These are phyloP conservation scores for Tetratostichococcus sp. DNA, from an alignment of 139 green algal species.

Conservation along the genomic window DNA sequence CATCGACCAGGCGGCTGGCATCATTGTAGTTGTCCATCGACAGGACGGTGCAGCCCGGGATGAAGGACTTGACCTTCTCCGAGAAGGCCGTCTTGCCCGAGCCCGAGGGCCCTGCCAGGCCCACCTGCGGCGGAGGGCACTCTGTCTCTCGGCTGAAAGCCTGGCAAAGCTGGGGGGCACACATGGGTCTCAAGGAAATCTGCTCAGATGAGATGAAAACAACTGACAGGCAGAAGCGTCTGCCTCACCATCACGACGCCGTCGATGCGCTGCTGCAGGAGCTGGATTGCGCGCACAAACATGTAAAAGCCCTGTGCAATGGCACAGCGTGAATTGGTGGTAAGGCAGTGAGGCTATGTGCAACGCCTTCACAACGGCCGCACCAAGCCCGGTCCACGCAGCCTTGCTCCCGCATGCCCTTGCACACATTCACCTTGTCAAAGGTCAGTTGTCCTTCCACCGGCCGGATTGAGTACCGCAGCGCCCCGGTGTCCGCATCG, in stretches of 20 bases:
- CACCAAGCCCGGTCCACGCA: no score
- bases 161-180: no score
- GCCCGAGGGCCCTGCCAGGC: conserved; percentile 86
- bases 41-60: conserved; percentile 79
- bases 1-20: conserved; percentile 76
- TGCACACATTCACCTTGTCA: conserved; percentile 65
- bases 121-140: conserved; percentile 46
- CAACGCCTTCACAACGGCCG: no score
- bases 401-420: background rate
- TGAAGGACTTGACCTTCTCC: conserved; percentile 82
- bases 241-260: conserved; percentile 69
- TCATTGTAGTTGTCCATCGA: conserved; percentile 99
- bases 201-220: no score
- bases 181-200: no score
- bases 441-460: conserved; percentile 78
- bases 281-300: conserved; percentile 83
- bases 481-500: conserved; percentile 34
- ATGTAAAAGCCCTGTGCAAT: conserved; percentile 73
- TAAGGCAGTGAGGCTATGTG: no score
- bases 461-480: conserved; percentile 60
- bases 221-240: no score
- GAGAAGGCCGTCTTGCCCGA: conserved; percentile 94
- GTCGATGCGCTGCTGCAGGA: conserved; percentile 67
- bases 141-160: no score
- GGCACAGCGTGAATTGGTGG: background rate